phyloP scores from a whole-genome alignment of 352 stramenopile species.

The Peronospora belbahrii region DNA sequence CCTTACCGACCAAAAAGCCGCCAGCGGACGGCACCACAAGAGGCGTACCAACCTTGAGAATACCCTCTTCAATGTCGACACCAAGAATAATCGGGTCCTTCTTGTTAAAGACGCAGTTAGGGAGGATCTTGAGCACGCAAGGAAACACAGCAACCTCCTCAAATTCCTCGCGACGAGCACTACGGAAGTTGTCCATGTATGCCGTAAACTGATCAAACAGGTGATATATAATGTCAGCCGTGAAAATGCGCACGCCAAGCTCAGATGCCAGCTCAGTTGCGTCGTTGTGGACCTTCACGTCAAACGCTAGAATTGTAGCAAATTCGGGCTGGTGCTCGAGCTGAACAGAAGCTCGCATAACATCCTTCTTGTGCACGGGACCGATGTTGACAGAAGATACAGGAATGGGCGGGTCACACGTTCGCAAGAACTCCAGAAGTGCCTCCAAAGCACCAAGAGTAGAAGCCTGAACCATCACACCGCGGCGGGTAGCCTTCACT shows the following conservation, averaged over 20 bases:
- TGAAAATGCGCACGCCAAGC: conserved; percentile 97
- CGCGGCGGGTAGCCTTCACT: conserved; percentile 92
- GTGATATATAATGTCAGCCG: conserved; percentile 99
- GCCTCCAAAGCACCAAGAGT: conserved; percentile 98
- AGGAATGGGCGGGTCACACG: conserved; percentile 90
- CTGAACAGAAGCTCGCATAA: conserved; percentile 98
- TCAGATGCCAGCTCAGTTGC: conserved; percentile 87
- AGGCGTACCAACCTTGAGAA: conserved; percentile 96
- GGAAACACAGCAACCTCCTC: conserved; percentile 91
- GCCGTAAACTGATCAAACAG: conserved; percentile 98
- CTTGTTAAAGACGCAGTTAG: conserved; percentile 98
- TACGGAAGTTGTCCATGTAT: conserved; percentile 94
- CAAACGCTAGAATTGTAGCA: conserved; percentile 97
- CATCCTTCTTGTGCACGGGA: conserved; percentile 97
- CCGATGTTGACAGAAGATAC: conserved; percentile 95
- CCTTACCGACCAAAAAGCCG: conserved; percentile 89
- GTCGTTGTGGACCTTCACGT: conserved; percentile 95
- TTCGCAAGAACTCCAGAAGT: conserved; percentile 95
- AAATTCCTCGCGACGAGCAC: conserved; percentile 88
- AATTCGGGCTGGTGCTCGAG: conserved; percentile 96
- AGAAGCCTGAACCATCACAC: conserved; percentile 98
- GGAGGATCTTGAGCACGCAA: conserved; percentile 95
- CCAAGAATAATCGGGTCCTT: conserved; percentile 99
- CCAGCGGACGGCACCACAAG: conserved; percentile 80
- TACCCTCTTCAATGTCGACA: conserved; percentile 95